A percentile compares a stretch with the other conserved stretches of the same genome.
phyloP scores from a whole-genome alignment of 305 asterid species.

The Euphrasia arctica region DNA sequence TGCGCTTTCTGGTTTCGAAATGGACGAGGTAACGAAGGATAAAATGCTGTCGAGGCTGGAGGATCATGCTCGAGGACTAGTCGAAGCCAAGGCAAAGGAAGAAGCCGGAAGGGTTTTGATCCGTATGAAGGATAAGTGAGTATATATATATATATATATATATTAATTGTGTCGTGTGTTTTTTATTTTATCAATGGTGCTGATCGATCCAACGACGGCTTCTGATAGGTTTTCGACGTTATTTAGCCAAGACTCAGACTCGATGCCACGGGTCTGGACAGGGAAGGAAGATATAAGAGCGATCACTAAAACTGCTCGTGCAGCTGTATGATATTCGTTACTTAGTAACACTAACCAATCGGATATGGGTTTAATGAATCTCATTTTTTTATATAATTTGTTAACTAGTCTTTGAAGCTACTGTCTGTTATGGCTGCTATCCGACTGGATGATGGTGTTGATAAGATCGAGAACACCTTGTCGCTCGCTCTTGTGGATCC shows the following conservation, averaged over 20 bases:
- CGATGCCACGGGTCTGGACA: slow-evolving; percentile 97
- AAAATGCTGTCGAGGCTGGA: slow-evolving; percentile 58
- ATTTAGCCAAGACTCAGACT: slow-evolving; percentile 82
- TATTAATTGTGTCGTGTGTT: neutral
- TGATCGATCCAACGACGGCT: neutral
- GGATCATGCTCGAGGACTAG: slow-evolving; percentile 65
- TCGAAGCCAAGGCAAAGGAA: slow-evolving; percentile 78
- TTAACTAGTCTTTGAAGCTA: slow-evolving; percentile 69
- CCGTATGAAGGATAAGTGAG: slow-evolving; percentile 88
- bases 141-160: neutral
- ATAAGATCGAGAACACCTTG: slow-evolving; percentile 62
- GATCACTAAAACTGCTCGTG: slow-evolving; percentile 87
- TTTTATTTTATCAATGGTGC: slow-evolving; percentile 11
- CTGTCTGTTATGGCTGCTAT: slow-evolving; percentile 81
- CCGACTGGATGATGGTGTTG: slow-evolving; percentile 70
- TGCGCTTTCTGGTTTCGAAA: slow-evolving; percentile 74
- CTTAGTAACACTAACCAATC: slow-evolving; percentile 11
- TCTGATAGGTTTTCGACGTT: slow-evolving; percentile 68
- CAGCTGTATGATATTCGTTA: slow-evolving; percentile 60
- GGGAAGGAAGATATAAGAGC: slow-evolving; percentile 96
- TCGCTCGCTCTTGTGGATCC: slow-evolving; percentile 70
- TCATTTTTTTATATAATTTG: neutral
- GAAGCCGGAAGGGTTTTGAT: slow-evolving; percentile 86
- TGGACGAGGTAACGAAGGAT: slow-evolving; percentile 58
- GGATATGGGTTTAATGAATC: slow-evolving; percentile 1